A percentile compares a stretch with the other conserved stretches of the same genome.
Conservation (phyloP, 1,284 basidiomycete species). For the Coniophora puteana region DNA sequence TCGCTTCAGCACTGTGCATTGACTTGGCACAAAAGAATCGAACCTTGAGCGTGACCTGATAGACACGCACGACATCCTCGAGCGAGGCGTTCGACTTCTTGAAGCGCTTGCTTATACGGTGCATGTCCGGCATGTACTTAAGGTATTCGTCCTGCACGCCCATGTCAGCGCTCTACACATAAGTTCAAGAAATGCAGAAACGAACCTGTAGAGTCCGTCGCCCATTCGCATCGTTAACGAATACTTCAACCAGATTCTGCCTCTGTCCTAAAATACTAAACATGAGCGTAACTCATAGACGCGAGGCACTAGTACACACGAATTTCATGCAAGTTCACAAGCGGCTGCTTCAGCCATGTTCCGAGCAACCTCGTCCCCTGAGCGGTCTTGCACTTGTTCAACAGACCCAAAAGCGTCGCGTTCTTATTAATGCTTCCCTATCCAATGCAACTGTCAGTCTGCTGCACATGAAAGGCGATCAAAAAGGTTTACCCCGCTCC, state of each 20-base stretch:
- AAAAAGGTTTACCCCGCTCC: slow-evolving; percentile 40
- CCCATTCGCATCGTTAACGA: slow-evolving; percentile 76
- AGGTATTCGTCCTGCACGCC: slow-evolving; percentile 74
- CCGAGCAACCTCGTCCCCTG: slow-evolving; percentile 91
- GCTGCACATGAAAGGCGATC: neutral
- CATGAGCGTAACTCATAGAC: neutral
- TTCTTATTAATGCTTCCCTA: slow-evolving; percentile 64
- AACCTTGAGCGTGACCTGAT: slow-evolving; percentile 80
- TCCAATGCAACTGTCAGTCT: neutral
- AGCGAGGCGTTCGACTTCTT: slow-evolving; percentile 81
- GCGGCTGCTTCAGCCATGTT: slow-evolving; percentile 95
- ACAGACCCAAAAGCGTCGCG: slow-evolving; percentile 83
- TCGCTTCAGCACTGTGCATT: neutral
- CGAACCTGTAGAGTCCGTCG: slow-evolving; percentile 72
- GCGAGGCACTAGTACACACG: slow-evolving; percentile 36
- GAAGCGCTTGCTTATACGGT: slow-evolving; percentile 91
- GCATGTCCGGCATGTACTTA: slow-evolving; percentile 92
- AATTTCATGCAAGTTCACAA: slow-evolving; percentile 94
- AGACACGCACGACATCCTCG: slow-evolving; percentile 95
- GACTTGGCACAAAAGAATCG: slow-evolving; percentile 1
- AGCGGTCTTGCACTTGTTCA: slow-evolving; percentile 96
- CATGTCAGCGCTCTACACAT: slow-evolving; percentile 1
- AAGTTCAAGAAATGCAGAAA: slow-evolving; percentile 3
- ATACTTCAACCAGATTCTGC: slow-evolving; percentile 85
- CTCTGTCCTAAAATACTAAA: slow-evolving; percentile 56